Evolutionary conservation across 805 yeast species (phyloP), one percentile per base, ranked within the genome.

Genomic region (Candida berthetii): DNA sequence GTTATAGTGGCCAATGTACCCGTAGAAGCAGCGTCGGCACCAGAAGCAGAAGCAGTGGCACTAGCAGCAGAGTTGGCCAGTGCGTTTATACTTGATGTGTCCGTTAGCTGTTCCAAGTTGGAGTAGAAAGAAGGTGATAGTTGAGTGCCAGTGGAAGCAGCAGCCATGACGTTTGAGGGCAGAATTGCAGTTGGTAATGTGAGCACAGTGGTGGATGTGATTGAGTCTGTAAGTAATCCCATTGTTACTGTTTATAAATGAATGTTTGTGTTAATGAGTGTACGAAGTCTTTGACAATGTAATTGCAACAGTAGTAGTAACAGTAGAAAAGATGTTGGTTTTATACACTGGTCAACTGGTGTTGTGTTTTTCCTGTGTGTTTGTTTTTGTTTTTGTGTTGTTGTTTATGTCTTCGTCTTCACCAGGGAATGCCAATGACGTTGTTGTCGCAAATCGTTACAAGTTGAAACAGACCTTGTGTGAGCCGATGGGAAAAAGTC

Each of bases 61-160:
- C 38, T 41, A 10, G 36, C n/a, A 2, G 31, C 16, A n/a, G 35
- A 37, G 28, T 37, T 37, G 28, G 50, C 39, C 3, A 46, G 41
- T 3, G 45, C 46, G 2, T 45, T 35, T 4, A 40, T 35, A 8
- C 48, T 45, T 22, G 46, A 48, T 3, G 48, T 36, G 37, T 51
- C 55, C n/a, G 55, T 52, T 13, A 51, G 38, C 18, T 29, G 41
- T 15, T 46, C 42, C 13, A 52, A 40, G 29, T 48, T 40, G 2
- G 57, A 45, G 41, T 52, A 53, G 46, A 53, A 53, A 20, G 47
- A 42, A 3, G 49, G 25, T 19, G 20, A 16, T 3, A 31, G n/a
- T n/a, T 9, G 17, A n/a, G 17, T 17, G 11, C 42, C 48, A 2
- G 50, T 48, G 34, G 43, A 46, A 3, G 45, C 41, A 11, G 42